These are phyloP conservation scores for Martiniozyma asiatica DNA, from an alignment of 1,139 yeast species.

Conservation along the genomic window DNA sequence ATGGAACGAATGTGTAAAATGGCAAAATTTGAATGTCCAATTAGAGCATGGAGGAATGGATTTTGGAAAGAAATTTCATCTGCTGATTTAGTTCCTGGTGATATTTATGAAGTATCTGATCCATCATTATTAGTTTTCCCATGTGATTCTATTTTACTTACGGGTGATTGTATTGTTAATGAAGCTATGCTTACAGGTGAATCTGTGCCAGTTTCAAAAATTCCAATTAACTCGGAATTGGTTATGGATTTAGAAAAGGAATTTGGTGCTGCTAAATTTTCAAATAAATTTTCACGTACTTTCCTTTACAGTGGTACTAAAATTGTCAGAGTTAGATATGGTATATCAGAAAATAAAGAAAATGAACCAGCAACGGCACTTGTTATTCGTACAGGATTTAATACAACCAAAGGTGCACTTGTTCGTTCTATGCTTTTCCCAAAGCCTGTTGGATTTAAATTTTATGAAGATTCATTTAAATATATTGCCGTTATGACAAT, in stretches of 20 bases:
- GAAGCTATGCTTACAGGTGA: slow-evolving; percentile 58
- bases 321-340: slow-evolving; percentile 66
- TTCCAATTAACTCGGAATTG: slow-evolving; percentile 52
- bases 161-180: slow-evolving; percentile 90
- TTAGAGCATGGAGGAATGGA: slow-evolving; percentile 84
- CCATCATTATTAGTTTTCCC: slow-evolving; percentile 68
- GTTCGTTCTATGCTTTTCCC: slow-evolving; percentile 95
- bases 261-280: slow-evolving; percentile 41
- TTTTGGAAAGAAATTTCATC: slow-evolving; percentile 84
- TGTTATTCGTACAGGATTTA: slow-evolving; percentile 83
- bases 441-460: slow-evolving; percentile 85
- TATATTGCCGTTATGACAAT: slow-evolving; percentile 90
- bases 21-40: slow-evolving; percentile 63
- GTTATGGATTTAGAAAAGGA: slow-evolving; percentile 43
- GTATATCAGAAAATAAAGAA: slow-evolving; percentile 24
- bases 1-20: slow-evolving; percentile 61
- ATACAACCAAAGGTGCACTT: slow-evolving; percentile 91
- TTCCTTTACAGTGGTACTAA: slow-evolving; percentile 82
- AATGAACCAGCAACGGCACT: slow-evolving; percentile 77
- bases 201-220: slow-evolving; percentile 88
- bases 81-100: slow-evolving; percentile 90
- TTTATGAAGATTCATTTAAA: slow-evolving; percentile 86
- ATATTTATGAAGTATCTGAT: slow-evolving; percentile 68
- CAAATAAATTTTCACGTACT: slow-evolving; percentile 58
- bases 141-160: slow-evolving; percentile 74